Conservation (phyloP, 1,284 basidiomycete genomes). For the Leccinum subrobustum region DNA sequence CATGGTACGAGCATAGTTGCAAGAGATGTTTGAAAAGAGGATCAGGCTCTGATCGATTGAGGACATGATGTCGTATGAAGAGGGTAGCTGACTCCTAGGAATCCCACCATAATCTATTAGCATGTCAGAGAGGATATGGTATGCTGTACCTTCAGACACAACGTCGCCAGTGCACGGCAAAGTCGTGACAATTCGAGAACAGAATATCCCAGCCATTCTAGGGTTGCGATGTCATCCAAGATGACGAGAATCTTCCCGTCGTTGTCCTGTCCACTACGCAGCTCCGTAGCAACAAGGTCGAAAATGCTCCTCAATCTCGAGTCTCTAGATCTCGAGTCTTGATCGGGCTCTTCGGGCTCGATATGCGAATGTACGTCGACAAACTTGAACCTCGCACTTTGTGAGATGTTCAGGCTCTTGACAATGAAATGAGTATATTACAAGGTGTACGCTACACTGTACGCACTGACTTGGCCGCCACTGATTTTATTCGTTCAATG, state of each 20-base stretch:
- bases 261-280: conserved; percentile 1
- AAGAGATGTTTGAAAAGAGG: conserved; percentile 54
- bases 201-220: conserved; percentile 67
- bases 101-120: not conserved
- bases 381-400: conserved; percentile 48
- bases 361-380: conserved; percentile 40
- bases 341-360: conserved; percentile 3
- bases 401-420: conserved; percentile 55
- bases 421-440: not conserved
- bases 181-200: conserved; percentile 51
- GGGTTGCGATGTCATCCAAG: conserved; percentile 61
- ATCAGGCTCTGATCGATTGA: conserved; percentile 54
- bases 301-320: conserved; percentile 36
- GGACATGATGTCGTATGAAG: conserved; percentile 60
- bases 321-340: conserved; percentile 1
- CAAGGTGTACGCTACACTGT: not conserved
- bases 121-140: not conserved
- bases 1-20: conserved; percentile 60
- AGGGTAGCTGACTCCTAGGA: conserved; percentile 49
- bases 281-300: conserved; percentile 30
- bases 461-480: conserved; percentile 60
- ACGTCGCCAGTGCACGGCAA: conserved; percentile 51
- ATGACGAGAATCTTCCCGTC: conserved; percentile 46
- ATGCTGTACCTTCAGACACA: conserved; percentile 52
- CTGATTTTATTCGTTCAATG: conserved; percentile 56